Evolutionary conservation across 129 eudicot genomes (phyloP).

Genomic region (Flaveria ramosissima): DNA sequence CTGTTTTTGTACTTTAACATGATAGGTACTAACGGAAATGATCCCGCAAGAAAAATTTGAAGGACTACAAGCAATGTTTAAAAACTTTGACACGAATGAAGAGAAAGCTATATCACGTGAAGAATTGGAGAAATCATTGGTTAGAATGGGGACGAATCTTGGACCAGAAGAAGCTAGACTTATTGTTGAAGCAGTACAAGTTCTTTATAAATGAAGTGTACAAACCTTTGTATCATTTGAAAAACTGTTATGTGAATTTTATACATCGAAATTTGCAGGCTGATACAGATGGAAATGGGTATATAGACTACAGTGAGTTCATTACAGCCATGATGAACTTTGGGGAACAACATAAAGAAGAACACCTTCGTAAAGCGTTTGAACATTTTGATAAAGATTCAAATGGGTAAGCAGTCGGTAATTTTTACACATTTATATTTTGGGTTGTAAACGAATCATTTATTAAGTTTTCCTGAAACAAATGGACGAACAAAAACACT

Average conservation of each 20-base stretch:
- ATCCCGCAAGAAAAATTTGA: constrained; percentile 67
- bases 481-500: not conserved
- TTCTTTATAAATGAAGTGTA: not conserved
- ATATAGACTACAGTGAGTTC: constrained; percentile 75
- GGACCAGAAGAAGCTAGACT: constrained; percentile 55
- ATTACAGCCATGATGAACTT: constrained; percentile 78
- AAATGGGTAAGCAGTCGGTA: constrained; percentile 42
- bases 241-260: not conserved
- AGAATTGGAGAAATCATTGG: constrained; percentile 65
- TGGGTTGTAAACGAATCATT: not conserved
- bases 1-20: constrained; percentile 9
- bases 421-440: not conserved
- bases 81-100: constrained; percentile 63
- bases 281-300: constrained; percentile 78
- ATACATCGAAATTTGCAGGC: constrained; percentile 46
- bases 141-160: constrained; percentile 70
- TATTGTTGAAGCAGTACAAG: constrained; percentile 76
- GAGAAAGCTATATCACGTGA: constrained; percentile 66
- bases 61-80: constrained; percentile 70
- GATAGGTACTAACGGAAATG: constrained; percentile 67
- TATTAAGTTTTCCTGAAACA: too few species aligned
- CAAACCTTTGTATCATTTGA: not conserved
- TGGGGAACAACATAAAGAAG: constrained; percentile 61
- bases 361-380: constrained; percentile 61
- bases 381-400: constrained; percentile 58